Percentiles rank a stretch among this genome's conserved stretches.
Conservation (phyloP, 2,329 filamentous ascomycete species). For the Fusarium nanum region DNA sequence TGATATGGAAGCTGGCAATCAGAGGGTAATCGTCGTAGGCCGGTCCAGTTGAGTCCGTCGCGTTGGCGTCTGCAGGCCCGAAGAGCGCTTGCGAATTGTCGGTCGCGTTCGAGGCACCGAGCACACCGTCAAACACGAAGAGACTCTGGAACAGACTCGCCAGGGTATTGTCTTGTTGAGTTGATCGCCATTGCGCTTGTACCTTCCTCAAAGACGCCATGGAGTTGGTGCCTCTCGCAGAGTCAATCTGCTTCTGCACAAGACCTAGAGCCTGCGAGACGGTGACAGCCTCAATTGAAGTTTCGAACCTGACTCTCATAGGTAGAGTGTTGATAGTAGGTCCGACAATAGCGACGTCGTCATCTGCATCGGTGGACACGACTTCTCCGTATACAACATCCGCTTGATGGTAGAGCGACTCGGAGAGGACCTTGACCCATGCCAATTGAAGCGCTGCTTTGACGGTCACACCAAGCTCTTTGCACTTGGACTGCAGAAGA, state of each 20-base stretch:
- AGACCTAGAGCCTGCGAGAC: neutral
- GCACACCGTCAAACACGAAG: conserved; percentile 24
- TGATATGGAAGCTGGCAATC: conserved; percentile 27
- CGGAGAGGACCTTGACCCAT: conserved; percentile 17
- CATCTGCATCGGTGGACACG: neutral
- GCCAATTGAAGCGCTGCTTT: conserved; percentile 19
- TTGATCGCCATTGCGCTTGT: conserved; percentile 17
- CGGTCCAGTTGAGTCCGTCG: neutral
- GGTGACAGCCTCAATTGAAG: fast-evolving
- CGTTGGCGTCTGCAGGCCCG: neutral
- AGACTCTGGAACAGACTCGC: conserved; percentile 23
- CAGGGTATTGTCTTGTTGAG: neutral
- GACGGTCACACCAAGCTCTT: neutral
- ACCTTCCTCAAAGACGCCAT: conserved; percentile 27
- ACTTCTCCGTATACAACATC: conserved; percentile 24
- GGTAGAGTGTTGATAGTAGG: conserved; percentile 25
- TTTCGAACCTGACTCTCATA: neutral
- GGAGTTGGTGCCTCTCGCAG: conserved; percentile 2
- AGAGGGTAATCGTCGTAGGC: conserved; percentile 28
- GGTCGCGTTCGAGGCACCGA: neutral
- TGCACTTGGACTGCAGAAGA: conserved; percentile 6
- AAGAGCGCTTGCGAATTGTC: neutral
- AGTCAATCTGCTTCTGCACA: conserved; percentile 6
- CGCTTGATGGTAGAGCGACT: conserved; percentile 2
- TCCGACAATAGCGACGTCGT: neutral